phyloP scores from a whole-genome alignment of 225 moss, liverwort and hornwort species.

The Rhytidiadelphus loreus region DNA sequence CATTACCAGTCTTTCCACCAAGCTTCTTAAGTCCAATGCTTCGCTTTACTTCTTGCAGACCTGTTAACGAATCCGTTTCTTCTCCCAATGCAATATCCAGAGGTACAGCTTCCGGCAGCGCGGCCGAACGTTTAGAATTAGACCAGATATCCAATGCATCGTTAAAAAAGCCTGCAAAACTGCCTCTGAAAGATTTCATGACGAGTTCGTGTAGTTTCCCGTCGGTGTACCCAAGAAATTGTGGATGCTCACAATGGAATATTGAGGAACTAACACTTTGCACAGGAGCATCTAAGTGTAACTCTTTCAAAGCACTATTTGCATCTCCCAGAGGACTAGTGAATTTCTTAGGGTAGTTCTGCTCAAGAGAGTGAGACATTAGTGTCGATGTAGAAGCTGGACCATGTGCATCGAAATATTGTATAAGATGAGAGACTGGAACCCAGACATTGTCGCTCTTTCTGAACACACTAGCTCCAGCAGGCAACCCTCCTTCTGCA shows the following conservation, averaged over 20 bases:
- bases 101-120: constrained; percentile 6
- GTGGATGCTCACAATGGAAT: constrained; percentile 63
- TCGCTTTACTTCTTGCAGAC: constrained; percentile 24
- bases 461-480: constrained; percentile 58
- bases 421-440: constrained; percentile 42
- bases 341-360: constrained; percentile 7
- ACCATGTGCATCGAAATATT: constrained; percentile 13
- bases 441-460: constrained; percentile 68
- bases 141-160: constrained; percentile 67
- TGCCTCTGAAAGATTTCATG: constrained; percentile 60
- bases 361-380: constrained; percentile 5
- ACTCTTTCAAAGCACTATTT: constrained; percentile 8
- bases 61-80: constrained; percentile 29
- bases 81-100: constrained; percentile 12
- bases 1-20: constrained; percentile 12
- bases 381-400: constrained; percentile 12
- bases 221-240: constrained; percentile 68
- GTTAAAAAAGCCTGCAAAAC: constrained; percentile 53
- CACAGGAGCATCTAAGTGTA: constrained; percentile 1
- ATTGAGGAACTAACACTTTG: constrained; percentile 19
- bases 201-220: constrained; percentile 70
- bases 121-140: constrained; percentile 40
- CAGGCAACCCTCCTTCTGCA: constrained; percentile 29
- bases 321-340: constrained; percentile 2
- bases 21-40: constrained; percentile 14